These are phyloP conservation scores for Diplodia intermedia DNA, from an alignment of 2,329 filamentous ascomycete genomes.

Conservation along the genomic window DNA sequence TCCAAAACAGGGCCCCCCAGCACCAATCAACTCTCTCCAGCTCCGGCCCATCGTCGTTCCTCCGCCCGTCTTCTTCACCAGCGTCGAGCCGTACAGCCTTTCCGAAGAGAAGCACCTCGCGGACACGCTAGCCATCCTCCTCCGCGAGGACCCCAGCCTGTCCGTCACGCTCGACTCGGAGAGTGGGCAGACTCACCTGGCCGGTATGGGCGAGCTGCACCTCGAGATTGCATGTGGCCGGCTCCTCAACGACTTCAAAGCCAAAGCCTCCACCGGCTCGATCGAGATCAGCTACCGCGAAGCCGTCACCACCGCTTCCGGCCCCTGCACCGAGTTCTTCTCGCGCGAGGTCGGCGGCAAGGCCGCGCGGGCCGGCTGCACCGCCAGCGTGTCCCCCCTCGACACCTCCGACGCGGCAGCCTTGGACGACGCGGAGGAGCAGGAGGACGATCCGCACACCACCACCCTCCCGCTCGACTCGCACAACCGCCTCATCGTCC, in stretches of 20 bases:
- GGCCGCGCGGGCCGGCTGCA: slow-evolving; percentile 77
- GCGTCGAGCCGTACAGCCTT: slow-evolving; percentile 80
- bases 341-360: slow-evolving; percentile 84
- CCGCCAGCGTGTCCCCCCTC: slow-evolving; percentile 70
- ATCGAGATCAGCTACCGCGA: slow-evolving; percentile 98
- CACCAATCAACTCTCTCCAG: slow-evolving; percentile 75
- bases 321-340: slow-evolving; percentile 67
- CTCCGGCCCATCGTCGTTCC: slow-evolving; percentile 88
- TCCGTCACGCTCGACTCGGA: slow-evolving; percentile 85
- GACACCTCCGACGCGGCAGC: slow-evolving; percentile 43
- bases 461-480: slow-evolving; percentile 41
- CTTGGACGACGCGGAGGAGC: slow-evolving; percentile 33
- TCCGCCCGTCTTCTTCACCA: slow-evolving; percentile 95
- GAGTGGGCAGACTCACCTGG: slow-evolving; percentile 89
- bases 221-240: slow-evolving; percentile 91
- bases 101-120: slow-evolving; percentile 82
- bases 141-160: slow-evolving; percentile 91
- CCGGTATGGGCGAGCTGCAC: slow-evolving; percentile 96
- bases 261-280: slow-evolving; percentile 80
- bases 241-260: slow-evolving; percentile 87
- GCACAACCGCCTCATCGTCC: slow-evolving; percentile 68
- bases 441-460: slow-evolving; percentile 37
- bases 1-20: slow-evolving; percentile 68
- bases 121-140: slow-evolving; percentile 75
- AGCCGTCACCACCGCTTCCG: slow-evolving; percentile 67